Conservation (phyloP, 192 early-diverging fungal species). For the Obelidium mucronatum region DNA sequence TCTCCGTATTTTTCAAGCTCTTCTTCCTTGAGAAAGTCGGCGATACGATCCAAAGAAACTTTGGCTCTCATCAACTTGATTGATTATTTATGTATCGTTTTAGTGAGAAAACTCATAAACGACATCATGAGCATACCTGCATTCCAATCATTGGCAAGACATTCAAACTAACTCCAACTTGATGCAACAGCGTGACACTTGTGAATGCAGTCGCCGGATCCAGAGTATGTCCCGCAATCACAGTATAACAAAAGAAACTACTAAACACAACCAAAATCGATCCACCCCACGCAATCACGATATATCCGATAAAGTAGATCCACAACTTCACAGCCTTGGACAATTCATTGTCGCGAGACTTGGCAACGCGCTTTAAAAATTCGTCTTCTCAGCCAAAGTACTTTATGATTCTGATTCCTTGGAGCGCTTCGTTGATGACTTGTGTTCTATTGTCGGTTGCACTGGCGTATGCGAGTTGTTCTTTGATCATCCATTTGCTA, state of each 20-base stretch:
- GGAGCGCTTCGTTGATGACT: conserved; percentile 86
- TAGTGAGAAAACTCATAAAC: conserved; percentile 6
- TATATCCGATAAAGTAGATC: conserved; percentile 26
- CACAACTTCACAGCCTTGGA: neutral
- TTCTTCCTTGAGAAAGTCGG: conserved; percentile 46
- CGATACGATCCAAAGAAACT: conserved; percentile 45
- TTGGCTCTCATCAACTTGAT: conserved; percentile 36
- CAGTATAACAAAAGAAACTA: conserved; percentile 64
- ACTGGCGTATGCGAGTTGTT: conserved; percentile 67
- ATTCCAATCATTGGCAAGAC: conserved; percentile 31
- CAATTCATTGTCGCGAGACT: conserved; percentile 40
- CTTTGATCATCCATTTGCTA: conserved; percentile 39
- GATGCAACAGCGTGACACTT: conserved; percentile 37
- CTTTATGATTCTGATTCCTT: conserved; percentile 96
- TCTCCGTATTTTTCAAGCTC: conserved; percentile 45
- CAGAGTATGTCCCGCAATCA: conserved; percentile 41
- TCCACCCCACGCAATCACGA: conserved; percentile 21
- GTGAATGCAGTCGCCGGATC: conserved; percentile 54
- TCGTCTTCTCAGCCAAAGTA: conserved; percentile 66
- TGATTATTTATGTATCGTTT: neutral
- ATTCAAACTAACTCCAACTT: conserved; percentile 36
- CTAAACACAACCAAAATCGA: conserved; percentile 62
- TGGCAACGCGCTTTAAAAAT: conserved; percentile 39
- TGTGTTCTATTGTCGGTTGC: conserved; percentile 80
- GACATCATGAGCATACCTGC: conserved; percentile 21